Evolutionary conservation across 2,329 filamentous ascomycete species (phyloP), one percentile per base, ranked within the genome.

Genomic region (Rhexocercosporidium sp.): DNA sequence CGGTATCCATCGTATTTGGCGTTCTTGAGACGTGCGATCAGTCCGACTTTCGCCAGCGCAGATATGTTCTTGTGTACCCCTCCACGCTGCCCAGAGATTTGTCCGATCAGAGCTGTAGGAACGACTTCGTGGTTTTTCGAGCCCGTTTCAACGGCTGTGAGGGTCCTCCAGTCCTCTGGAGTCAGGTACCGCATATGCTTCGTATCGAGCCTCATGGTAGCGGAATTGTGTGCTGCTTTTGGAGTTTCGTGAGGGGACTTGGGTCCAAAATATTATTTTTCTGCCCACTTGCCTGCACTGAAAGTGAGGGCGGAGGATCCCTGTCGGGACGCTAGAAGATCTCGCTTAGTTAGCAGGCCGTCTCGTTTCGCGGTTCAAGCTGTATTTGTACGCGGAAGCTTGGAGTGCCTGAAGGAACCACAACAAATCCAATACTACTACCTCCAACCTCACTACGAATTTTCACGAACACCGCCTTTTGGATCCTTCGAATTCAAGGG

Each of bases 91-190:
- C 92, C 91, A 7, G 95, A 89, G 29, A 97, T 86, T 76, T 93
- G 92, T 66, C 91, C 89, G 72, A 99, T 98, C 71, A 98, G 80
- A 3, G 93, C 83, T 16, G 95, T 98, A 8, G 96, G 96, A 2
- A 99, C 95, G 66, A 99, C 86, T 82, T 99, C 96, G 83, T 99
- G 96, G 81, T 98, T 98, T 79, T 93, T 94, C 81, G 92, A 96
- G 76, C 94, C 95, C 81, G 90, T 90, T 80, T 99, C 96, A 75
- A 96, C 95, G 75, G 93, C 96, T 77, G 93, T 91, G 69, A 99
- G 90, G 70, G 97, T 94, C 74, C 92, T 89, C 93, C 96, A 99
- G 84, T 99, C 96, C 81, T 98, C 96, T 18, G 88, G 82, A 60
- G 92, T 91, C 79, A 99, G 88, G 81, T 99, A 95, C 78, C 96